Evolutionary conservation across 129 eudicot species (phyloP).

Genomic region (Escallonia herrerae): DNA sequence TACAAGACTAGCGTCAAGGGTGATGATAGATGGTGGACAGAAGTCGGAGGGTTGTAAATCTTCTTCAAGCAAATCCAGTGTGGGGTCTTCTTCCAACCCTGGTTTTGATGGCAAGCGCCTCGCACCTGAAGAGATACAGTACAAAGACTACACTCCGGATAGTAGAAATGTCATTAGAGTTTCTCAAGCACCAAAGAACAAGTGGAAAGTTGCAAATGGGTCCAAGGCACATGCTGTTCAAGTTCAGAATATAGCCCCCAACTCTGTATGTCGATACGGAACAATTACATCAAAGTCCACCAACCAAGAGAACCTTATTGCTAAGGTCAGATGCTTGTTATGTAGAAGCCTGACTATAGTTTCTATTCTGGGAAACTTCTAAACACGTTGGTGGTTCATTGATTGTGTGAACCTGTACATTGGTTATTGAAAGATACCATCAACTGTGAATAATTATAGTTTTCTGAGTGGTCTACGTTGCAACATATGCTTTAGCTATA

Average conservation of each 20-base stretch:
- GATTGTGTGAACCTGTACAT: not conserved
- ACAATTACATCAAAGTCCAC: conserved; percentile 9
- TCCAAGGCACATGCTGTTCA: conserved; percentile 22
- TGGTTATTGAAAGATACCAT: not conserved
- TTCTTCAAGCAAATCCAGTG: conserved; percentile 54
- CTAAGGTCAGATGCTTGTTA: conserved; percentile 26
- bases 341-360: too few species aligned
- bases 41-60: conserved; percentile 45
- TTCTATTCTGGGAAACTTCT: not conserved
- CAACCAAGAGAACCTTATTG: conserved; percentile 20
- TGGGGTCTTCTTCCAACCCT: conserved; percentile 34
- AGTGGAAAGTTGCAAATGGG: conserved; percentile 5
- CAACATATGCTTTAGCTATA: not conserved
- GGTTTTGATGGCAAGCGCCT: conserved; percentile 13
- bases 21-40: conserved; percentile 24
- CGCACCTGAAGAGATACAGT: conserved; percentile 10
- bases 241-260: conserved; percentile 15
- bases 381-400: not conserved
- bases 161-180: conserved; percentile 21
- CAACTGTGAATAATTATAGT: not conserved
- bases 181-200: conserved; percentile 16
- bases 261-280: conserved; percentile 1
- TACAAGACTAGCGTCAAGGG: conserved; percentile 54
- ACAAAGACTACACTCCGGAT: conserved; percentile 21
- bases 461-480: too few species aligned